Evolutionary conservation across 169 alveolate genomes (phyloP).

Genomic region (Plasmodium falciparum): DNA sequence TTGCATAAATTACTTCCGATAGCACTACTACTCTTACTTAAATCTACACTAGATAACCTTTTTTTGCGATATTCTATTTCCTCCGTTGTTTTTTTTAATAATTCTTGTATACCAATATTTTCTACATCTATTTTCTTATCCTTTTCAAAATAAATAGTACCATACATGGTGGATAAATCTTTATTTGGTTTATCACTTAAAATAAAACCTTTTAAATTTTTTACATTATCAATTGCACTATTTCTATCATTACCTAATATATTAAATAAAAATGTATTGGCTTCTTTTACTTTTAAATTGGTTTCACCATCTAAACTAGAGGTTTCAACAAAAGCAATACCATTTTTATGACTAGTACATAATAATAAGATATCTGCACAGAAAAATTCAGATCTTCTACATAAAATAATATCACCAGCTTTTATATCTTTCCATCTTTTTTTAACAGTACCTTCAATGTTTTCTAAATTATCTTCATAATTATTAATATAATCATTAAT

Average conservation of each 20-base stretch:
- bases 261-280: constrained; percentile 70
- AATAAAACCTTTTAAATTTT: constrained; percentile 65
- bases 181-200: constrained; percentile 69
- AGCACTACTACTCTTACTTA: constrained; percentile 36
- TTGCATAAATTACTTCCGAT: constrained; percentile 6
- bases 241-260: constrained; percentile 21
- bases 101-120: constrained; percentile 6
- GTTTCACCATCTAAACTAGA: constrained; percentile 98
- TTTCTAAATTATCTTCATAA: constrained; percentile 45
- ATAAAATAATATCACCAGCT: constrained; percentile 95
- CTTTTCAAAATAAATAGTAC: constrained; percentile 64
- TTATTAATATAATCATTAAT: constrained; percentile 27
- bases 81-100: constrained; percentile 17
- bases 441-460: constrained; percentile 69
- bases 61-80: constrained; percentile 21
- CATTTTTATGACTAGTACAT: constrained; percentile 90
- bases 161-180: constrained; percentile 71
- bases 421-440: constrained; percentile 87
- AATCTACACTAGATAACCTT: constrained; percentile 17
- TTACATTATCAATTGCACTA: constrained; percentile 46
- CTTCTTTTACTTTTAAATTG: constrained; percentile 91
- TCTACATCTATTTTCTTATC: constrained; percentile 10
- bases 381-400: constrained; percentile 90
- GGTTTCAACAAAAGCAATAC: constrained; percentile 96
- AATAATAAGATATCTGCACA: constrained; percentile 96